Evolutionary conservation across 1,139 yeast species (phyloP).

Genomic region (Petasospora rhodanensis): DNA sequence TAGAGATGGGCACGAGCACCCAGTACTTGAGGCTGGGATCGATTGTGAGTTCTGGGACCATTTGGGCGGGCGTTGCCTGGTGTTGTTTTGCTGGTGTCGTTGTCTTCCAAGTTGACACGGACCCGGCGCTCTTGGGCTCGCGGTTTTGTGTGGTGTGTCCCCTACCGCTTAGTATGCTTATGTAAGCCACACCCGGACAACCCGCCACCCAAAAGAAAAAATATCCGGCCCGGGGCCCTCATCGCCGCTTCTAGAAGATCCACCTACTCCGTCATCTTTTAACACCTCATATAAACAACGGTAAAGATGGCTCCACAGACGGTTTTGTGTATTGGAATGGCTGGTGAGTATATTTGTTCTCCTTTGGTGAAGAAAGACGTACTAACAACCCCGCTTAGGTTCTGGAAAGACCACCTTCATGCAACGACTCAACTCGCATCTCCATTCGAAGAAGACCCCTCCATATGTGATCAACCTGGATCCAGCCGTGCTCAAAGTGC

Average conservation of each 20-base stretch:
- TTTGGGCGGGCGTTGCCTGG: no score
- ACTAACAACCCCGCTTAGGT: slow-evolving; percentile 17
- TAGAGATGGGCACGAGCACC: slow-evolving; percentile 86
- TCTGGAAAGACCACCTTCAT: slow-evolving; percentile 97
- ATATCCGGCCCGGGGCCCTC: no score
- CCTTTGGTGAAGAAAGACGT: background rate
- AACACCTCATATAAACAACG: no score
- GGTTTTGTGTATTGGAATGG: slow-evolving; percentile 90
- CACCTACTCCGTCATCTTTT: no score
- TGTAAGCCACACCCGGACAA: no score
- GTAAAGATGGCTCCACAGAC: slow-evolving; percentile 67
- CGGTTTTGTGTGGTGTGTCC: no score
- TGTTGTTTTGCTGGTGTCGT: no score
- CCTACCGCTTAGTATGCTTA: no score
- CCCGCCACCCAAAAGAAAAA: no score
- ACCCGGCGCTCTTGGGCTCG: no score
- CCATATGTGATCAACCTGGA: slow-evolving; percentile 92
- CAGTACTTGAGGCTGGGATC: slow-evolving; percentile 84
- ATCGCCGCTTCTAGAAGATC: no score
- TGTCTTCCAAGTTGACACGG: no score
- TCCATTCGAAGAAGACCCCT: slow-evolving; percentile 61
- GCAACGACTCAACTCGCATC: slow-evolving; percentile 89
- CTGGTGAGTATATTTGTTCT: slow-evolving; percentile 45
- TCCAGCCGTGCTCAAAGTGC: slow-evolving; percentile 92
- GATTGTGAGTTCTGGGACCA: slow-evolving; percentile 52